These are phyloP conservation scores for Williopsis jadinii DNA, from an alignment of 1,139 yeast species.

Conservation along the genomic window DNA sequence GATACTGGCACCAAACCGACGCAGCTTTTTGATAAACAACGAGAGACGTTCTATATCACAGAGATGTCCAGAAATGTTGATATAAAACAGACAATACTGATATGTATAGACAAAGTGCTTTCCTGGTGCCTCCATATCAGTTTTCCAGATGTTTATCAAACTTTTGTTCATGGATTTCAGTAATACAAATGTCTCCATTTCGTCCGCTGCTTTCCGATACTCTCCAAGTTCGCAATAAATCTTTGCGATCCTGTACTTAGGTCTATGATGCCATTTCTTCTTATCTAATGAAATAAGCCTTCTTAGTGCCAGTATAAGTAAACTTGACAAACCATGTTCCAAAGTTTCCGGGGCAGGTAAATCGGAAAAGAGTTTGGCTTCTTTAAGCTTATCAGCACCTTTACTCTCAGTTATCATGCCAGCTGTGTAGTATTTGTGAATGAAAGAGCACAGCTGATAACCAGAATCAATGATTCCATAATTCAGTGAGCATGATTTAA, in stretches of 20 bases:
- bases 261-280: slow-evolving; percentile 89
- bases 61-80: slow-evolving; percentile 46
- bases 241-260: slow-evolving; percentile 66
- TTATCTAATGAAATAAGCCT: slow-evolving; percentile 54
- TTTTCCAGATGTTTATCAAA: slow-evolving; percentile 86
- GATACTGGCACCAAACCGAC: slow-evolving; percentile 75
- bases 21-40: slow-evolving; percentile 56
- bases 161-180: slow-evolving; percentile 65
- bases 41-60: slow-evolving; percentile 56
- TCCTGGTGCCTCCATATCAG: slow-evolving; percentile 88
- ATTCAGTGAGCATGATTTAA: slow-evolving; percentile 33
- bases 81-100: slow-evolving; percentile 60
- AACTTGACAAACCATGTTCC: slow-evolving; percentile 21
- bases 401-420: slow-evolving; percentile 28
- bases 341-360: slow-evolving; percentile 14
- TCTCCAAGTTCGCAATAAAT: slow-evolving; percentile 50
- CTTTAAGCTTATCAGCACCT: slow-evolving; percentile 37
- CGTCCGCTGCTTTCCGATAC: slow-evolving; percentile 48
- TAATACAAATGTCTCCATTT: slow-evolving; percentile 57
- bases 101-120: slow-evolving; percentile 78
- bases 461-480: slow-evolving; percentile 60
- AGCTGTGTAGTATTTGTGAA: slow-evolving; percentile 47
- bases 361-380: slow-evolving; percentile 22
- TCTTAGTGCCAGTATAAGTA: slow-evolving; percentile 30
- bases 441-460: slow-evolving; percentile 51